Evolutionary conservation across 176 grass and related monocot genomes (phyloP), one percentile per base, ranked within the genome.

Genomic region (Aechmea fasciata): DNA sequence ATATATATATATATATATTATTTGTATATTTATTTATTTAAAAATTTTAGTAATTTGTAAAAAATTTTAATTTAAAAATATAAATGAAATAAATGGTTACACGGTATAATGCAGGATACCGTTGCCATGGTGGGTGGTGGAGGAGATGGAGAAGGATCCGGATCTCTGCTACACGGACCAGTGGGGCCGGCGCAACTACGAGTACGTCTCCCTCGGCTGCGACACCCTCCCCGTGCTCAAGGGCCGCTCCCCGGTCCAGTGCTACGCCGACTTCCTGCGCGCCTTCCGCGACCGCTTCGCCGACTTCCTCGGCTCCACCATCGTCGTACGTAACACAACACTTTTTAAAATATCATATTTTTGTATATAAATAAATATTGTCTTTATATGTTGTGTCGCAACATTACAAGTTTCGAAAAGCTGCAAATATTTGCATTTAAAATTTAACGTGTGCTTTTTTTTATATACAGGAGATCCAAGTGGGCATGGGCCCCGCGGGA

Each of bases 231-330:
- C 87, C 55, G 84, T 96, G 13, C 81, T 96, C 91, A 85, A 88
- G 64, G 87, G 87, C 17, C 87, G 91, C 20, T 77, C 76, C 0
- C 91, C 91, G 23, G 73, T 90, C 57, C 82, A 83, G 82, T 96
- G 87, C 91, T 96, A 96, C 70, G 73, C 91, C 57, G 91, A 96
- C 78, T 96, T 96, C 82, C 87, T 96, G 84, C 68, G 77, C 70
- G 91, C 91, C 47, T 96, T 96, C 79, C 84, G 84, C 1, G 82
- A 90, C 82, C 84, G 81, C 57, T 90, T 90, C 75, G 59, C 68
- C 49, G 11, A 63, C 47, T 83, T 83, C 82, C 84, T 96, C 69
- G 87, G 91, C 73, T 48, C 57, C 74, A 96, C 87, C 73, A 80
- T 96, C 68, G 53, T 87, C 66, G 85, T 93, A 81, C 25, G 77